Percentiles rank a stretch among this genome's conserved stretches.
phyloP scores from a whole-genome alignment of 23 red algal genomes.

The Gracilariopsis chorda region DNA sequence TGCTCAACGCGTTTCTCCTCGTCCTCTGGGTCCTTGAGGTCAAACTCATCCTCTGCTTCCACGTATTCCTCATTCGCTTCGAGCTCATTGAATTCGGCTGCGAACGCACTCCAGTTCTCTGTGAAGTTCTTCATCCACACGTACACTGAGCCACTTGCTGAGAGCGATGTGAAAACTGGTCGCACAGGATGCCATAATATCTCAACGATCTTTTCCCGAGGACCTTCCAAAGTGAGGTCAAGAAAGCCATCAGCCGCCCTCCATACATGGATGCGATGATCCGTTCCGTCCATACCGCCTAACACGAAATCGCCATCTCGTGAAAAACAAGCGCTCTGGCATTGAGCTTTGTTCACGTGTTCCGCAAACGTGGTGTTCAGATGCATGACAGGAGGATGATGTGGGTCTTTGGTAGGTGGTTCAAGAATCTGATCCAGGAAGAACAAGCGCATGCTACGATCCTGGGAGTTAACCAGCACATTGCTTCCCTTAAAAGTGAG shows the following conservation, averaged over 20 bases:
- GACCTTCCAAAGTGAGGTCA: constrained; percentile 74
- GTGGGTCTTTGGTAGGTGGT: background rate
- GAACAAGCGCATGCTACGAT: constrained; percentile 66
- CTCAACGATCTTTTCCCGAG: constrained; percentile 46
- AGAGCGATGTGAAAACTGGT: constrained; percentile 38
- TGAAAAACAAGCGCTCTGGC: constrained; percentile 53
- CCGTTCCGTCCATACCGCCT: constrained; percentile 39
- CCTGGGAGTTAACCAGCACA: constrained; percentile 57
- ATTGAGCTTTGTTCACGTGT: constrained; percentile 60
- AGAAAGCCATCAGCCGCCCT: constrained; percentile 59
- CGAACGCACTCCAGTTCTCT: constrained; percentile 97
- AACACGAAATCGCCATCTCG: constrained; percentile 74
- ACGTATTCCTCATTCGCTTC: constrained; percentile 95
- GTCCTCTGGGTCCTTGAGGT: constrained; percentile 54
- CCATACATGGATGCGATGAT: constrained; percentile 78
- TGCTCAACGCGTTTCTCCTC: constrained; percentile 34
- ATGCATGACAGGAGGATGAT: background rate
- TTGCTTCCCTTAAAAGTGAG: constrained; percentile 20
- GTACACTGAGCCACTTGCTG: constrained; percentile 51
- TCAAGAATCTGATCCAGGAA: background rate
- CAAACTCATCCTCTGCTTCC: constrained; percentile 98
- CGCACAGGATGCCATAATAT: constrained; percentile 75
- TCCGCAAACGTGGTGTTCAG: constrained; percentile 50
- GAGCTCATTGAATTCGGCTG: constrained; percentile 88
- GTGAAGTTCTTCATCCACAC: constrained; percentile 80